A percentile compares a stretch with the other conserved stretches of the same genome.
Conservation (phyloP, 495 filamentous ascomycete genomes). For the Cercophora scortea region DNA sequence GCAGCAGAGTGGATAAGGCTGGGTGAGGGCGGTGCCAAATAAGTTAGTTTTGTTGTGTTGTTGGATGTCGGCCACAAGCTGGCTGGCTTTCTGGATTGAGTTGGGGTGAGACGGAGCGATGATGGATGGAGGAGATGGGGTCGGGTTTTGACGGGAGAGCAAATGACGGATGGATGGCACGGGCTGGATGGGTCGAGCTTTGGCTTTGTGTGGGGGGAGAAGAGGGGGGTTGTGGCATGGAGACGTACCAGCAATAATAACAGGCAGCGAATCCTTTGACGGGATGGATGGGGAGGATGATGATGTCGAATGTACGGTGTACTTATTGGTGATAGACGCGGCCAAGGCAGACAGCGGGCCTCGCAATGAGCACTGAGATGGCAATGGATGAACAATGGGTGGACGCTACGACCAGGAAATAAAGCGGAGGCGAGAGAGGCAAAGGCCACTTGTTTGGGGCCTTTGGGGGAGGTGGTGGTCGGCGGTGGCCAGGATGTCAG, state of each 20-base stretch:
- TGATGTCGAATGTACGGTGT: slow-evolving; percentile 9
- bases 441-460: neutral
- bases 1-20: no score
- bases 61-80: no score
- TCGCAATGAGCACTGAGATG: slow-evolving; percentile 7
- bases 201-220: neutral
- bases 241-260: neutral
- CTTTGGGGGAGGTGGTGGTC: no score
- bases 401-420: neutral
- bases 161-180: no score
- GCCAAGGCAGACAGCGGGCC: slow-evolving; percentile 18
- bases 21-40: no score
- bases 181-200: neutral
- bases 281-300: no score
- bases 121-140: no score
- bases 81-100: no score
- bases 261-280: neutral
- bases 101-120: no score
- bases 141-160: no score
- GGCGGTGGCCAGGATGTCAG: no score
- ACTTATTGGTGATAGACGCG: slow-evolving; percentile 17
- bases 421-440: neutral
- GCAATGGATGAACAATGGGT: slow-evolving; percentile 2
- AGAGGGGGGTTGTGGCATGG: neutral
- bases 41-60: no score